Base-by-base conservation (phyloP, 202 grass and related monocot genomes). In the Schoenoplectus tabernaemontani region DNA sequence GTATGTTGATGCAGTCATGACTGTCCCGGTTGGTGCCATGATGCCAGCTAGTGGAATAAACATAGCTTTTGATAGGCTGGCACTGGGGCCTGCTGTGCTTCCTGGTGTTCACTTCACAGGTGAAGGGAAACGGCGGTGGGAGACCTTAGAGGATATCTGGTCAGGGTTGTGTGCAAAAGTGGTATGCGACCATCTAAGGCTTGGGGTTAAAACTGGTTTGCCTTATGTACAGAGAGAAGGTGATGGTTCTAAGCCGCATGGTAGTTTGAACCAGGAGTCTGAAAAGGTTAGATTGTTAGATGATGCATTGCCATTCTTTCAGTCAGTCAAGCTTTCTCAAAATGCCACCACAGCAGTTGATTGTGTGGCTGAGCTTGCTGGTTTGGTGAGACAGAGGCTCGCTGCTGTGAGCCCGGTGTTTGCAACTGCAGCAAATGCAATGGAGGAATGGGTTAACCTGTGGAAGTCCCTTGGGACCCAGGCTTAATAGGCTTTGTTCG, bases 1-100 rank as follows among this genome's bases (percentile, higher is more conserved):
- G 1, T 99, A 95, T 39, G 96, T 99, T 30, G 96, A 99, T 88
- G 91, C 91, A 22, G 96, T 95, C 30, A 90, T 99, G 92, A 99
- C 96, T 9, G 91, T 95, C 72, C 96, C 96, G 0, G 39, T 90
- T 1, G 78, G 86, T 48, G 88, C 88, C 0, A 95, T 99, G 88
- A 79, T 92, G 59, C 91, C 96, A 1, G 66, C 88, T 34, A 99
- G 96, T 2, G 96, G 96, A 15, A 95, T 99, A 76, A 99, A 99
- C 86, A 82, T 95, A 62, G 96, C 88, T 70, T 99, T 99, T 83
- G 93, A 99, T 78, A 91, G 96, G 33, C 85, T 92, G 32, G 83
- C 86, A 4, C 39, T 99, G 38, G 96, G 96, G 0, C 83, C 96
- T 15, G 92, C 84, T 9, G 78, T 99, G 83, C 85, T 89, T 83